phyloP scores from a whole-genome alignment of 225 moss, liverwort and hornwort species.

The Climacium dendroides region DNA sequence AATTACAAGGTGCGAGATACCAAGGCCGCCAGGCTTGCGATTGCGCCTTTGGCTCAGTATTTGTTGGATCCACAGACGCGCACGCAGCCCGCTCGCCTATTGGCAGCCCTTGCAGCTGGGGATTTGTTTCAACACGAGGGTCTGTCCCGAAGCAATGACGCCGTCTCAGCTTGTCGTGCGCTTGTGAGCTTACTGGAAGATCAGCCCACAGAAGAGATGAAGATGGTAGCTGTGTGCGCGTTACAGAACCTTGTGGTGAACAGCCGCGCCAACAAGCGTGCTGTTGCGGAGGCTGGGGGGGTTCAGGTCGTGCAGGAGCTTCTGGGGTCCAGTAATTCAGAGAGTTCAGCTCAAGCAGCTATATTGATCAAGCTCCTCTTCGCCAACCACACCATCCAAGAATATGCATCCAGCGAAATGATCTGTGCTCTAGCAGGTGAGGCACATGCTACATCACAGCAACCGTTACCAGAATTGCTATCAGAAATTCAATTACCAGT shows the following conservation, averaged over 20 bases:
- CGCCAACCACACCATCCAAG: conserved; percentile 91
- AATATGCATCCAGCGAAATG: conserved; percentile 93
- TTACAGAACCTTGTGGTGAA: conserved; percentile 93
- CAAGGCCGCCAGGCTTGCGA: conserved; percentile 73
- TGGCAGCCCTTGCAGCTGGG: conserved; percentile 85
- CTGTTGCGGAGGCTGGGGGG: conserved; percentile 96
- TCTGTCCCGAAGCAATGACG: conserved; percentile 75
- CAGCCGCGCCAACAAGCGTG: conserved; percentile 96
- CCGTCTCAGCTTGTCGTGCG: conserved; percentile 91
- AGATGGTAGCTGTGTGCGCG: conserved; percentile 94
- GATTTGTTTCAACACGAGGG: conserved; percentile 92
- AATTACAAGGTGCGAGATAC: conserved; percentile 91
- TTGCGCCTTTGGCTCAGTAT: conserved; percentile 85
- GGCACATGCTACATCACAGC: background rate
- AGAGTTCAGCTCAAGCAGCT: conserved; percentile 86
- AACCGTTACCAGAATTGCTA: background rate
- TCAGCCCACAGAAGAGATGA: conserved; percentile 99
- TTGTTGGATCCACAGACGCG: conserved; percentile 89
- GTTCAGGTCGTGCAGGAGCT: conserved; percentile 98
- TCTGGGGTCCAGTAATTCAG: conserved; percentile 64
- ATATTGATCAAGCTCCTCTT: conserved; percentile 79
- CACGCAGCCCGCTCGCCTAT: conserved; percentile 68
- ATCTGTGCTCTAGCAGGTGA: conserved; percentile 85
- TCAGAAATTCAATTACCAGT: background rate
- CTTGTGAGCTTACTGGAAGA: conserved; percentile 94